Base-by-base conservation (phyloP, 176 grass and related monocot species). In the Carex littledalei region DNA sequence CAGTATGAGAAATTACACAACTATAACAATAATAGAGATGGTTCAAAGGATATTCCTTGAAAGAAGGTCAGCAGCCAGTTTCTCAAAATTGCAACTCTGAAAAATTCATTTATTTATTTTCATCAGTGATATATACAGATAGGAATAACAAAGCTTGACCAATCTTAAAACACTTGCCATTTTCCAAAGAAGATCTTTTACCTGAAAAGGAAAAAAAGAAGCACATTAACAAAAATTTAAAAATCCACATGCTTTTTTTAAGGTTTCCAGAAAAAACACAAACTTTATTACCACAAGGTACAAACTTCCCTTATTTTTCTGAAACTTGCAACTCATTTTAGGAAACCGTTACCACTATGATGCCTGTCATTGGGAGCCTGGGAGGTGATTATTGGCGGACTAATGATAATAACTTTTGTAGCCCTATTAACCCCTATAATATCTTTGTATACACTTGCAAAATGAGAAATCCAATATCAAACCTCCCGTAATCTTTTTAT, bases 31-130 rank as follows among this genome's bases (percentile, higher is more conserved):
- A 41, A 32, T 6, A 63, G n/a, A 58, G 86, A 75, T 65, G 31
- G 50, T 88, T 32, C 32, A 57, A 93, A 95, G 95, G 95, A 98
- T 98, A 98, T 98, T 98, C 80, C 93, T 98, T 17, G 88, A 88
- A 79, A 98, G 88, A 72, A 98, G 95, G 76, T 86, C 91, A 60
- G 94, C 93, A 3, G 95, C 92, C 93, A 95, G 91, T 39, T 87
- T 77, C 85, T 98, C 92, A 84, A 98, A 95, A 87, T 92, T 94
- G 55, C 86, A 87, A 94, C 90, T 87, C 95, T 98, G 93, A 84
- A 94, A 94, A 89, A 72, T 67, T 83, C 12, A 49, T 77, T 77
- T 0, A 53, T 43, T 65, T 47, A 50, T 65, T 66, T 83, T 50
- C 2, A 57, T 77, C 15, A 59, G 79, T 79, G 12, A 34, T 21